Percentiles rank a stretch among this genome's conserved stretches.
Conservation (phyloP, 2,329 filamentous ascomycete species). For the Ophiosphaerella narmari region DNA sequence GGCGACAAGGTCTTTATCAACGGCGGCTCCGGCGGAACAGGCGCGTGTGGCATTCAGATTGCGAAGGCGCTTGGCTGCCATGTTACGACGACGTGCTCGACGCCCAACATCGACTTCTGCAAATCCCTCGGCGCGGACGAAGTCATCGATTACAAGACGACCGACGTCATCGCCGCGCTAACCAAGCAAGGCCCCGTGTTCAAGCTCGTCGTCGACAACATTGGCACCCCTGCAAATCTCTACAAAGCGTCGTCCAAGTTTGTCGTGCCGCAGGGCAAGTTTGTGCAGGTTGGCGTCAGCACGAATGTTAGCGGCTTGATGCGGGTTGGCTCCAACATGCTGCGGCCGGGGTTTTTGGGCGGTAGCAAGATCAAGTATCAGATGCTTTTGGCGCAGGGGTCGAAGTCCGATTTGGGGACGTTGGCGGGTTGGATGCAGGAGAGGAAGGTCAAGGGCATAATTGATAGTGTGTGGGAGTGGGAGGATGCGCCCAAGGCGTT, state of each 20-base stretch:
- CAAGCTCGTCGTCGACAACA: constrained; percentile 62
- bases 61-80: constrained; percentile 64
- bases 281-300: constrained; percentile 41
- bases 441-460: constrained; percentile 61
- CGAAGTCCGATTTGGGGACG: constrained; percentile 52
- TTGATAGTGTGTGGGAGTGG: constrained; percentile 62
- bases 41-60: constrained; percentile 65
- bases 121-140: constrained; percentile 65
- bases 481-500: constrained; percentile 63
- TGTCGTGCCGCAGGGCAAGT: constrained; percentile 55
- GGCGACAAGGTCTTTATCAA: constrained; percentile 66
- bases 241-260: constrained; percentile 60
- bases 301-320: constrained; percentile 27
- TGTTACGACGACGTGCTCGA: constrained; percentile 65
- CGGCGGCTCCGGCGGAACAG: constrained; percentile 66
- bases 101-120: constrained; percentile 61
- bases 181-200: constrained; percentile 56
- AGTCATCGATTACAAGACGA: constrained; percentile 63
- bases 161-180: constrained; percentile 55
- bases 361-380: constrained; percentile 55
- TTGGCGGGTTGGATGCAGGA: constrained; percentile 62
- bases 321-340: constrained; percentile 43
- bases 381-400: constrained; percentile 46
- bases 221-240: constrained; percentile 56
- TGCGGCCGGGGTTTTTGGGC: constrained; percentile 55